Conservation (phyloP, 2,329 filamentous ascomycete species). For the Bipolaris sorokiniana region DNA sequence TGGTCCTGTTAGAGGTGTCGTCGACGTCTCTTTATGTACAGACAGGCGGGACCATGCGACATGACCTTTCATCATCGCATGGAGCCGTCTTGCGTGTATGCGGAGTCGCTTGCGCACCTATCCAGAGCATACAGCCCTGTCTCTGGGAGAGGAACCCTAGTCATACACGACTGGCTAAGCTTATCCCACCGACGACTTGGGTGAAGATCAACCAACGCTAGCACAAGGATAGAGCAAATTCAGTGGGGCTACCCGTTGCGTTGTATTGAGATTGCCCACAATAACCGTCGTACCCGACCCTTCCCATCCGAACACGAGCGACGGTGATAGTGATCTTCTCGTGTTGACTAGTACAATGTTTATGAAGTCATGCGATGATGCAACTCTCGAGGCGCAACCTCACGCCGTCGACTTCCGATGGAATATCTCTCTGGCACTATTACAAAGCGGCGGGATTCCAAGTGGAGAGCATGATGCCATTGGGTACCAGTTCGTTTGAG, state of each 20-base stretch:
- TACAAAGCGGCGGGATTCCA: not conserved
- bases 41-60: not conserved
- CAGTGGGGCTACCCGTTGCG: constrained; percentile 1
- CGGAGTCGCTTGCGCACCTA: constrained; percentile 4
- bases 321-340: not conserved
- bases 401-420: too few relatives aligned
- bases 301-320: constrained; percentile 2
- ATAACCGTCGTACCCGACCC: constrained; percentile 3
- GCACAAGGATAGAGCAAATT: not conserved
- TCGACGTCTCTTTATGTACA: constrained; percentile 2
- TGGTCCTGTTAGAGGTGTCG: not conserved
- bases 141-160: not conserved
- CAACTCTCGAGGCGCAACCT: not conserved
- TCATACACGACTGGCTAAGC: constrained; percentile 3
- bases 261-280: constrained; percentile 5
- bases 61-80: constrained; percentile 5
- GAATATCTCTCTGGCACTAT: not conserved
- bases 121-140: not conserved
- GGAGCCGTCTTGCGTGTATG: constrained; percentile 5
- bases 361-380: constrained; percentile 3
- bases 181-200: not conserved
- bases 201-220: not conserved
- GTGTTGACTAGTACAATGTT: not conserved
- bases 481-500: not conserved
- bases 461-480: not conserved